Evolutionary conservation across 331 rosid species (phyloP), one percentile per base, ranked within the genome.

Genomic region (Rhamnella rubrinervis): DNA sequence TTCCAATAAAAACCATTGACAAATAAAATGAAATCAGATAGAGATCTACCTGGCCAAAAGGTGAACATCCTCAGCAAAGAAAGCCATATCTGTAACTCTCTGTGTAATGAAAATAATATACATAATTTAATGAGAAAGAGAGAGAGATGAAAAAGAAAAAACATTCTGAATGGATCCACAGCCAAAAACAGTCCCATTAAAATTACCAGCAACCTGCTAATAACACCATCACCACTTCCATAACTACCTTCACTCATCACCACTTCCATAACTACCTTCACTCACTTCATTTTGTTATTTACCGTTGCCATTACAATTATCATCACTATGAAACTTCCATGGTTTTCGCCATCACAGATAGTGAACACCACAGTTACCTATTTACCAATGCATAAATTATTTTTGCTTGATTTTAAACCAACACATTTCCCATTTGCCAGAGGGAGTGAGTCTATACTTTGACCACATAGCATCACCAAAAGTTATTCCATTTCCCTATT

Each of bases 51-150:
- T 95, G 74, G 96, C 96, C 88, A 95, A 83, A 71, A 95, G 92
- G 78, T 89, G 99, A 84, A 95, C 97, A 80, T 95, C 99, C 88
- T 95, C 99, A 2, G 99, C 97, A 69, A 95, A 95, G 87, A 95
- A 95, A 53, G 99, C 90, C 91, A 95, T 81, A 83, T 95, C 99
- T 28, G 99, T 95, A 80, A 95, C 97, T 89, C 97, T 91, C 99
- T 95, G 95, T 72, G 58, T 28, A 53, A 66, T 55, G 61, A 66
- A 26, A 71, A 79, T 40, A 51, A 74, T 12, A 58, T 18, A 20
- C 50, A 70, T 19, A 59, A 5, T 49, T 62, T 64, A 25, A 41
- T 6, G 47, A 60, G 31, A 51, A 56, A 23, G 40, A 52, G 56
- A 57, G 20, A 58, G 18, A 59, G 52, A 70, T 49, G 46, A 53